Percentiles rank a stretch among this genome's conserved stretches.
These are phyloP conservation scores for Leishmania mexicana DNA, from an alignment of 208 protist genomes.

Conservation along the genomic window DNA sequence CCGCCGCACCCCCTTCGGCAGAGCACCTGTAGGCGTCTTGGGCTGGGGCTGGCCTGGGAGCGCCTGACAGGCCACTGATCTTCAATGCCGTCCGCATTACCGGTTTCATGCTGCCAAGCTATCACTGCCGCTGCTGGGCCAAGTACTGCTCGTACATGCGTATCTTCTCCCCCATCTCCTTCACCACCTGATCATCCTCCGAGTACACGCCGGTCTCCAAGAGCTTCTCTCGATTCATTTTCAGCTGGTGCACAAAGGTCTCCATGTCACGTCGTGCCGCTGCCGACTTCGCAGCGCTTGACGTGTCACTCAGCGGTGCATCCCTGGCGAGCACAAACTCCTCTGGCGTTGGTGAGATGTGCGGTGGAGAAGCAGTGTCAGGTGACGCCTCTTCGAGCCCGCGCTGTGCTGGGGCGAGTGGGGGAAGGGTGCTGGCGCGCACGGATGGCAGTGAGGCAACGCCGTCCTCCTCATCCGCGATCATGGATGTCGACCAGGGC, in stretches of 20 bases:
- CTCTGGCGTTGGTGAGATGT: constrained; percentile 41
- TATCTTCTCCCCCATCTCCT: constrained; percentile 89
- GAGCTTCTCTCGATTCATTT: constrained; percentile 76
- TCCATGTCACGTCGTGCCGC: constrained; percentile 70
- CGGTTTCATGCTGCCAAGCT: not conserved
- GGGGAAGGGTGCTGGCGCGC: constrained; percentile 30
- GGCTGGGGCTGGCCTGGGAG: not conserved
- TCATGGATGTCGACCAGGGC: constrained; percentile 18
- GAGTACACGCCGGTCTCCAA: constrained; percentile 86
- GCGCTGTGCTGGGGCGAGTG: constrained; percentile 27
- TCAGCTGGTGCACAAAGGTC: constrained; percentile 79
- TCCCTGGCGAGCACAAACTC: constrained; percentile 52
- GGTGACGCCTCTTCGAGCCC: not conserved
- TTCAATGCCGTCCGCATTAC: not conserved
- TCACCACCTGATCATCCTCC: constrained; percentile 57
- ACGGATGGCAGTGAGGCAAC: constrained; percentile 12
- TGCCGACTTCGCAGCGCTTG: constrained; percentile 17
- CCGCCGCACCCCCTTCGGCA: not conserved
- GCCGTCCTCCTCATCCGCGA: constrained; percentile 6
- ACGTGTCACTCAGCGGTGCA: constrained; percentile 8
- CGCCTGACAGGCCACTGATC: not conserved
- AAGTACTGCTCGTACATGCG: constrained; percentile 83
- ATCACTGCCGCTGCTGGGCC: constrained; percentile 15
- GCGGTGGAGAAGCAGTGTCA: not conserved
- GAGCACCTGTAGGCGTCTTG: constrained; percentile 3